These are phyloP conservation scores for Nannochloropsis oceanica DNA, from an alignment of 108 stramenopile species.

Conservation along the genomic window DNA sequence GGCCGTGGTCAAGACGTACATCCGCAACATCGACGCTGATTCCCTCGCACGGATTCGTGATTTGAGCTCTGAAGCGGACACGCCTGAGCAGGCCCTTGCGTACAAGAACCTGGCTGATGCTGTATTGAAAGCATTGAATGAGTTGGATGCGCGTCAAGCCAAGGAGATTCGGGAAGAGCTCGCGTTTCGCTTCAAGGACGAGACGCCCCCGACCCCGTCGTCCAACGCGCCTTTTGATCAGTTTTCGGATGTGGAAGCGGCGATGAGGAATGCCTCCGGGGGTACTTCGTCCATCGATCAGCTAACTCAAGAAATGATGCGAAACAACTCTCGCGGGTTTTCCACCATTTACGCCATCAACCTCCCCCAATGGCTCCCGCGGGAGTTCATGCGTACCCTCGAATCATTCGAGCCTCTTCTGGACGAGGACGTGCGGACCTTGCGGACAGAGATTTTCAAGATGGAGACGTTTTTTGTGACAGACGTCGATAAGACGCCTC, in stretches of 20 bases:
- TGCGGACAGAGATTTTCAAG: constrained; percentile 15
- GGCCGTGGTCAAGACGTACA: neutral
- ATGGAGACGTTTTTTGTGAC: constrained; percentile 26
- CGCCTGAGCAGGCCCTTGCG: neutral
- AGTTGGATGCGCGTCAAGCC: neutral
- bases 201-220: neutral
- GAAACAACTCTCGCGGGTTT: neutral
- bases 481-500: constrained; percentile 4
- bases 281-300: neutral
- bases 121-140: neutral
- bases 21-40: neutral
- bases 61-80: neutral
- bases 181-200: neutral
- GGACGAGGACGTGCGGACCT: constrained; percentile 15
- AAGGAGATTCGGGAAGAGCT: neutral
- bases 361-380: constrained; percentile 20
- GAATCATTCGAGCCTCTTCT: constrained; percentile 2
- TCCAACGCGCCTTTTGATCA: neutral
- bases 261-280: neutral
- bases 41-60: neutral
- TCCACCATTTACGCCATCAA: neutral
- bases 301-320: neutral
- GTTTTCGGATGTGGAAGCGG: neutral
- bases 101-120: neutral
- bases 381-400: constrained; percentile 8